Evolutionary conservation across 2,329 filamentous ascomycete genomes (phyloP), one percentile per base, ranked within the genome.

Genomic region (Fusarium fracticaudum): DNA sequence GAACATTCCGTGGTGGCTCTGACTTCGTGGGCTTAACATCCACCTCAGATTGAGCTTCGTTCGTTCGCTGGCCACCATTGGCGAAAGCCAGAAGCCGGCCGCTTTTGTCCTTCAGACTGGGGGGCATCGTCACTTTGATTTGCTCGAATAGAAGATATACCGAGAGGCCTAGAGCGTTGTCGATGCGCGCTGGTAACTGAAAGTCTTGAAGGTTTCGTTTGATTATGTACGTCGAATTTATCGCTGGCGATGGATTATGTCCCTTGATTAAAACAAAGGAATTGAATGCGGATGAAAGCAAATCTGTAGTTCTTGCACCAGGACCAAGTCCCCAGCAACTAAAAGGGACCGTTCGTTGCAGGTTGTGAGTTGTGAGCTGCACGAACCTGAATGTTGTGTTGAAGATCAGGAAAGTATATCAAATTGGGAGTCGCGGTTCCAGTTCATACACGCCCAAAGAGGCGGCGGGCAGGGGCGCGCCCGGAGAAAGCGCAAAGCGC

Each of bases 61-160:
- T 72, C 44, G 65, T 69, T 50, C 78, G 75, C 31, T 71, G 64
- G 57, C 71, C 72, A 55, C 55, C 69, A 35, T 74, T 78, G 62
- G 79, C 81, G 71, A 83, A 83, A 26, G 77, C 77, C 57, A 77
- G 61, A 22, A 83, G 80, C 57, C 80, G 77, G 45, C 79, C 76
- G 33, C 76, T 71, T 72, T 79, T 81, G 44, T 79, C 78, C 67
- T 81, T 83, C 31, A 81, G 60, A 44, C 75, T 78, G 50, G 71
- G 75, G 22, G 80, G 76, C 81, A 82, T 82, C 35, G 37, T 77
- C 63, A 37, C 6, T 33, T 59, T 38, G 43, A 43, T 24, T 53
- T 41, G 26, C 24, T 53, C 48, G 65, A 35, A 31, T 38, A 33
- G 24, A 58, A 50, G 6, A 47, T 47, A 24, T 54, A 55, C 6